Evolutionary conservation across 805 yeast species (phyloP), one percentile per base, ranked within the genome.

Genomic region (Saturnispora galanensis): DNA sequence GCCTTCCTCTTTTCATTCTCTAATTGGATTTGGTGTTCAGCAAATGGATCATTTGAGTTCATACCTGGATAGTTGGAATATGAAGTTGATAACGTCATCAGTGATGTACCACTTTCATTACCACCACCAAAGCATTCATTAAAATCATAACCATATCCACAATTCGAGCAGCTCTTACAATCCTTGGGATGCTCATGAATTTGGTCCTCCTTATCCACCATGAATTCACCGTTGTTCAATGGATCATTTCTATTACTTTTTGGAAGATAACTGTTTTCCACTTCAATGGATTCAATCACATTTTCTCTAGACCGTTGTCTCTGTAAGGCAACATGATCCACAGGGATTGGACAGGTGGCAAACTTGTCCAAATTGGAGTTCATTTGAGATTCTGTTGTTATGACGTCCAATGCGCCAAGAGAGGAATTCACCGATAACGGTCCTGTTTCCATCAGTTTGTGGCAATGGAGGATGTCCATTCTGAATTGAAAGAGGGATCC

Each of bases 401-500:
- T 53, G 11, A 55, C 45, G 33, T 55, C 58, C 34, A 58, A 42
- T 16, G 59, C 50, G 21, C 50, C 53, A 10, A 59, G 47, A 15
- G 50, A 50, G 7, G 64, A 59, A 39, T 60, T 47, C 10, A 58
- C 43, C 10, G 65, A 58, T 29, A 65, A 52, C 30, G 69, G 68
- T 21, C 69, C 69, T n/a, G 49, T 10, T 17, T 56, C 56, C 4
- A 67, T 46, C 26, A 65, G 41, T 42, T 56, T 56, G 6, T 52
- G 39, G 40, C 65, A 59, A 9, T 48, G 49, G 5, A 64, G 50
- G 5, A 74, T 56, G 46, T 68, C 70, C 5, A 59, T 54, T 46
- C 70, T 60, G 50, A 75, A 64, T 17, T 63, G 60, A 31, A 60
- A 54, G 43, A 75, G 62, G 11, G 61, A 47, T 3, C 71, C 66